Conservation (phyloP, 495 filamentous ascomycete species). For the Cercophora newfieldiana region DNA sequence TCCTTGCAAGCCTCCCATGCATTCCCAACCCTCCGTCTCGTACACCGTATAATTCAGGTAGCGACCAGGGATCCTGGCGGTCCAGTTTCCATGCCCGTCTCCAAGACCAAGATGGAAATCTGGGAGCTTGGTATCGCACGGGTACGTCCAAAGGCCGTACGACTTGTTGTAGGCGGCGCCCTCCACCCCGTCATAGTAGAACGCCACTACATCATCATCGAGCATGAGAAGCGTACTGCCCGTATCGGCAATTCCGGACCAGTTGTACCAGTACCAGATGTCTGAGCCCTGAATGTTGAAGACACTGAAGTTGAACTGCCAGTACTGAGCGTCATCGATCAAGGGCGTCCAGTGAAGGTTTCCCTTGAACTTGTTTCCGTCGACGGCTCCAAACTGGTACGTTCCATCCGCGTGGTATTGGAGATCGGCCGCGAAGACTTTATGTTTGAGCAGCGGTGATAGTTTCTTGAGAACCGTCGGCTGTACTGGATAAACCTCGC, state of each 20-base stretch:
- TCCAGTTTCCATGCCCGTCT: constrained; percentile 42
- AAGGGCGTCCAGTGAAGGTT: constrained; percentile 61
- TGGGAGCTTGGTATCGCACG: constrained; percentile 59
- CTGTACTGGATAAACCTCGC: constrained; percentile 49
- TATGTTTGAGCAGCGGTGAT: constrained; percentile 41
- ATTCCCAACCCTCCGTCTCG: constrained; percentile 33
- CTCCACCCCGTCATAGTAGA: constrained; percentile 65
- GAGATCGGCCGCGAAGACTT: constrained; percentile 71
- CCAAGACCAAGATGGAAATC: constrained; percentile 50
- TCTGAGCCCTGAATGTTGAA: constrained; percentile 57
- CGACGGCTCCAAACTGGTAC: constrained; percentile 78
- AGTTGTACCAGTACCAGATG: constrained; percentile 36
- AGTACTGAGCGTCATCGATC: constrained; percentile 64
- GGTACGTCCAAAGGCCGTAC: constrained; percentile 64
- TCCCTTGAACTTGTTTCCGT: constrained; percentile 52
- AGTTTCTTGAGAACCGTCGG: constrained; percentile 72
- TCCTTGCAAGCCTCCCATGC: constrained; percentile 73
- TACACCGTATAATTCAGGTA: constrained; percentile 64
- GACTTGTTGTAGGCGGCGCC: constrained; percentile 56
- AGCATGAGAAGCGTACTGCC: constrained; percentile 71
- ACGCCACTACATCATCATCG: constrained; percentile 56
- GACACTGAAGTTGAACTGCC: constrained; percentile 60
- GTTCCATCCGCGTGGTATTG: constrained; percentile 63
- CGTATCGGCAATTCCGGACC: constrained; percentile 69
- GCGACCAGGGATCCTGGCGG: constrained; percentile 67